Evolutionary conservation across 345 rosid species (phyloP), one percentile per base, ranked within the genome.

Genomic region (Salix arbutifolia): DNA sequence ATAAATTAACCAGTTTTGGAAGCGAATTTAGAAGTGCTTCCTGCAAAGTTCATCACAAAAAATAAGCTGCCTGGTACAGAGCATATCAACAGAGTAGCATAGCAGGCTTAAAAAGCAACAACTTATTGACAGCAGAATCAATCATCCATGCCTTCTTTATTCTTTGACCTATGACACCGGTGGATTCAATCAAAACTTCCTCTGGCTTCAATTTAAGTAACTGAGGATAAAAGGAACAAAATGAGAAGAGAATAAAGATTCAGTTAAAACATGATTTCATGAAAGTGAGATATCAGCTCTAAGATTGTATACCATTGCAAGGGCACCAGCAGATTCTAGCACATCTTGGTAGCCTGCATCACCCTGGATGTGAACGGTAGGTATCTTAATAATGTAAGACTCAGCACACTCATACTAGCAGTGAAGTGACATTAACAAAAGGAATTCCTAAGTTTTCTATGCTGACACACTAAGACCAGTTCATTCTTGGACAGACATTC

Each of bases 121-220:
- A 38, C 28, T 48, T 50, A 17, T 50, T 37, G 16, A 58, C 4
- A 17, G 19, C 12, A 38, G 56, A 50, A 42, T 16, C 23, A 2
- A 10, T 4, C 6, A 33, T 74, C 72, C 61, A 23, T 78, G 93
- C 99, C 94, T 90, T 96, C 79, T 91, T 93, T 70, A 93, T 96
- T 86, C 98, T 86, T 52, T 88, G 94, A 80, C 99, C 98, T 71
- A 96, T 93, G 48, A 93, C 97, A 71, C 98, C 99, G 16, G 98
- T 96, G 73, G 98, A 96, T 84, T 96, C 98, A 50, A 96, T 85
- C 69, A 92, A 56, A 37, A 96, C 96, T 75, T 91, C 94, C 67
- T 85, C 91, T 14, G 86, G 86, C 74, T 72, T 89, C 78, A 93
- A 58, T 74, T 83, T 78, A 65, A 96, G 97, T 38, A 88, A 82